Evolutionary conservation across 2,329 filamentous ascomycete genomes (phyloP), one percentile per base, ranked within the genome.

Genomic region (Fusarium gaditjirri): DNA sequence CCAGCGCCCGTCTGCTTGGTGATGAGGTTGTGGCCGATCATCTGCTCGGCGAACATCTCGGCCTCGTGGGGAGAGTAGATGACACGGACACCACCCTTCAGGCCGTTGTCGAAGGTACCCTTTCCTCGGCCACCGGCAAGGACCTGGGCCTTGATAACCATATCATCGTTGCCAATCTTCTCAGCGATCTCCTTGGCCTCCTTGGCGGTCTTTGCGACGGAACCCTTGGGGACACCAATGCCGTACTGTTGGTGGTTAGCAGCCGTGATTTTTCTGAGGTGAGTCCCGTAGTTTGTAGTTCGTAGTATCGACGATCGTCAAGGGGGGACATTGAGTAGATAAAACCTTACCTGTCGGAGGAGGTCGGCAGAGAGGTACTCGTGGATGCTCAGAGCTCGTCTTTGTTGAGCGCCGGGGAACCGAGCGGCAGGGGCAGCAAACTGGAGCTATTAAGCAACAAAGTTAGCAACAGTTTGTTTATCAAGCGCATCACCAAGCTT

Each of bases 91-190:
- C 96, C 96, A 80, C 96, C 96, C 89, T 99, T 99, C 83, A 99
- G 92, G 79, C 96, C 96, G 85, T 98, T 98, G 87, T 97, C 94
- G 82, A 99, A 99, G 78, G 91, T 92, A 78, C 96, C 96, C 89
- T 99, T 99, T 86, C 96, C 96, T 87, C 96, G 93, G 75, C 96
- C 96, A 85, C 96, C 96, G 72, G 96, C 96, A 72, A 99, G 93
- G 70, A 99, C 96, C 88, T 99, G 96, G 71, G 96, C 96, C 90
- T 99, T 99, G 90, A 99, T 98, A 78, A 99, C 96, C 91, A 98
- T 95, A 84, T 99, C 96, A 82, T 97, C 95, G 79, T 89, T 92
- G 87, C 94, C 93, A 80, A 99, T 96, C 75, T 91, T 87, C 86
- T 95, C 95, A 65, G 96, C 96, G 80, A 98, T 90, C 78, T 90